Base-by-base conservation (phyloP, 305 asterid genomes). In the Fraxinus nigra region DNA sequence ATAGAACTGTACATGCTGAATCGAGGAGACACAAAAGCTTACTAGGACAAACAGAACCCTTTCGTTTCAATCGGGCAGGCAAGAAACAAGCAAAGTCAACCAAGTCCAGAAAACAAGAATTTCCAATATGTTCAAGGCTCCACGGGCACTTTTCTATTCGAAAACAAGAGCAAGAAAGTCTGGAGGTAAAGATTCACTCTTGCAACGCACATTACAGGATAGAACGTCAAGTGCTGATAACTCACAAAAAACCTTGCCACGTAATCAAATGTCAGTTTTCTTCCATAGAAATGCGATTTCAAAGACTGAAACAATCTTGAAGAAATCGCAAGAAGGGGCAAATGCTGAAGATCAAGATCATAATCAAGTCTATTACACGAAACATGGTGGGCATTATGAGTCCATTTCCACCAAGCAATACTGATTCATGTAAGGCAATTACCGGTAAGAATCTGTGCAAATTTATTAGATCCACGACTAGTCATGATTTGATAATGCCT, bases 381-480 rank as follows among this genome's bases (percentile, higher is more conserved):
- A 1, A 85, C 78, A 69, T 89, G 92, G 76, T 89, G 92, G 4
- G 90, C 92, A 13, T 89, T 89, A 28, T 87, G 92, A 0, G 90
- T 89, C 92, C 92, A 87, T 26, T 87, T 89, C 92, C 90, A 89
- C 92, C 92, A 89, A n/a, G 87, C 92, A 79, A 89, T 89, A 73
- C 90, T 89, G 59, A 87, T 89, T 14, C 89, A 89, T 0, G 89
- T 86, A 3, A 89, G 80, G 22, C 89, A 89, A 81, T 89, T 89
- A 7, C 90, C 89, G 0, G 85, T 85, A 37, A 86, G 75, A 59
- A 86, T 82, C 79, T 87, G 89, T 1, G 88, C 87, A 1, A 87
- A 69, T 73, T 83, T 85, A 22, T 89, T 89, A 70, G 40, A 84
- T 51, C 84, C 81, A 0, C 72, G 65, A 3, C 67, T 82, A 0